Evolutionary conservation across 768 basidiomycete genomes (phyloP).

Genomic region (Psilocybe cyanescens): DNA sequence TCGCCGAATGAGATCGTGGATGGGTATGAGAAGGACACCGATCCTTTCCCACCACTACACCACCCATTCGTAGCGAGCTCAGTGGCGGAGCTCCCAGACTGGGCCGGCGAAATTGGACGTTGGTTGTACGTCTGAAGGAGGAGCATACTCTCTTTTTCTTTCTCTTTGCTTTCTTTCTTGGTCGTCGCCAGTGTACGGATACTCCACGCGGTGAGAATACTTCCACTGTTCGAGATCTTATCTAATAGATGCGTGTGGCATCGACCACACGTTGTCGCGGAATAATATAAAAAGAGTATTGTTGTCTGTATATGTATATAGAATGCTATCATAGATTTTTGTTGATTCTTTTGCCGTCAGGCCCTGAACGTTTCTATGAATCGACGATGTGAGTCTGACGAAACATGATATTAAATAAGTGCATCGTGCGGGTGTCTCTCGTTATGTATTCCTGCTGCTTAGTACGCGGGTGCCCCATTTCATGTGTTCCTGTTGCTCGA

Average conservation of each 20-base stretch:
- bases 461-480: too few relatives aligned
- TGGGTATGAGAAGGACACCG: slow-evolving; percentile 24
- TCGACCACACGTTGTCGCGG: slow-evolving; percentile 7
- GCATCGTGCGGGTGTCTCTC: background rate
- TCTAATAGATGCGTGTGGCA: slow-evolving; percentile 13
- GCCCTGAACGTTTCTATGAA: background rate
- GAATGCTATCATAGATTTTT: slow-evolving; percentile 16
- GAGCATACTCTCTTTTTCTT: slow-evolving; percentile 21
- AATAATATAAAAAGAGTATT: slow-evolving; percentile 11
- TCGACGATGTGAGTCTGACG: background rate
- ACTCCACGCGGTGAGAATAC: slow-evolving; percentile 11
- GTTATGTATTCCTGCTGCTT: background rate
- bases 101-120: slow-evolving; percentile 56
- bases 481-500: too few relatives aligned
- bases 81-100: slow-evolving; percentile 48
- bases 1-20: slow-evolving; percentile 21
- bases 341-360: background rate
- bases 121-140: slow-evolving; percentile 62
- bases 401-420: background rate
- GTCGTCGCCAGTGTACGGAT: slow-evolving; percentile 4
- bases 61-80: slow-evolving; percentile 47
- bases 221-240: slow-evolving; percentile 16
- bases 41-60: slow-evolving; percentile 36
- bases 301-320: slow-evolving; percentile 11
- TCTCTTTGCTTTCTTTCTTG: background rate